Evolutionary conservation across 2,329 filamentous ascomycete species (phyloP).

Genomic region (Aspergillus sp.): DNA sequence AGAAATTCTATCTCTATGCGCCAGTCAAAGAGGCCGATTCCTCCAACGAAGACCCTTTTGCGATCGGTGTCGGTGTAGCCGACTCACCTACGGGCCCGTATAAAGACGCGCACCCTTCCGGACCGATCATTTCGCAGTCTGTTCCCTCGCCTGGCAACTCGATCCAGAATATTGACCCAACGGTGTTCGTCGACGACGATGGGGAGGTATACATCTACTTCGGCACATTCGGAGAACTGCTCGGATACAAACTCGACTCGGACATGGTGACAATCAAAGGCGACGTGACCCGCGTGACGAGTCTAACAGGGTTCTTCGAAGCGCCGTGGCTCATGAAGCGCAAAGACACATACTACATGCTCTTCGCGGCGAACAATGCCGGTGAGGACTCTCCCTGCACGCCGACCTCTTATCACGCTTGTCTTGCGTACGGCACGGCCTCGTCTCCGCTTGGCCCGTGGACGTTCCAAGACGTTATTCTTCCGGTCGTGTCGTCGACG

Average conservation of each 20-base stretch:
- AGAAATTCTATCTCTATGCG: constrained; percentile 2
- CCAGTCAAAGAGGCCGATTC: constrained; percentile 1
- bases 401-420: constrained; percentile 3
- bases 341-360: constrained; percentile 2
- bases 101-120: constrained; percentile 1
- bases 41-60: neutral
- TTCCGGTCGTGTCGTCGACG: constrained; percentile 3
- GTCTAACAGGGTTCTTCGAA: constrained; percentile 3
- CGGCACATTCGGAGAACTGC: neutral
- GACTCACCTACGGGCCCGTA: neutral
- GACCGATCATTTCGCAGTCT: constrained; percentile 4
- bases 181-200: constrained; percentile 3
- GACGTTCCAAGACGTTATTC: constrained; percentile 5
- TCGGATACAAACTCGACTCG: constrained; percentile 1
- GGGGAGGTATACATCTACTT: constrained; percentile 5
- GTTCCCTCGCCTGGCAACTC: neutral
- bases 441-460: constrained; percentile 4
- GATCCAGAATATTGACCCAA: constrained; percentile 6
- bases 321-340: constrained; percentile 7
- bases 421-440: constrained; percentile 1
- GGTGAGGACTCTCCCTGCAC: neutral
- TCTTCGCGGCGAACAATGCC: constrained; percentile 1
- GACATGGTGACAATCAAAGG: constrained; percentile 2
- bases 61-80: constrained; percentile 1
- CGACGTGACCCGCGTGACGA: neutral